phyloP scores from a whole-genome alignment of 495 filamentous ascomycete species.

The Penicillium malachiteum region DNA sequence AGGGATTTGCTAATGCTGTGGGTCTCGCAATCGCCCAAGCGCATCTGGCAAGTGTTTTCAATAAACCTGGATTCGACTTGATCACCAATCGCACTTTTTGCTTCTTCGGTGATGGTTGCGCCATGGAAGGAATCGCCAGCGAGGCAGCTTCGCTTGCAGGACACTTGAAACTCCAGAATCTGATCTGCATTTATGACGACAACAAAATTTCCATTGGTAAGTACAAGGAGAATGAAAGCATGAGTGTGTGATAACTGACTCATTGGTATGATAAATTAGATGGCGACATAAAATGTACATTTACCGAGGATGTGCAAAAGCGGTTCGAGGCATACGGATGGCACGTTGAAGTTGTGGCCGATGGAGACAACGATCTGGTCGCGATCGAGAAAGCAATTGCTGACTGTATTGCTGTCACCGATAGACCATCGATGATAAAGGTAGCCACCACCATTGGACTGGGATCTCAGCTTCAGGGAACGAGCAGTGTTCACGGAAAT shows the following conservation, averaged over 20 bases:
- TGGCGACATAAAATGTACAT: too few relatives aligned
- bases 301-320: conserved; percentile 44
- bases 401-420: conserved; percentile 23
- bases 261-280: too few relatives aligned
- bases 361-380: conserved; percentile 43
- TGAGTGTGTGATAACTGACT: too few relatives aligned
- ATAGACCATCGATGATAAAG: conserved; percentile 52
- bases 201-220: conserved; percentile 35
- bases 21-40: conserved; percentile 59
- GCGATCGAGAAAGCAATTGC: conserved; percentile 41
- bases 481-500: conserved; percentile 39
- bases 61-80: conserved; percentile 48
- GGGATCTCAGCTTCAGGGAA: conserved; percentile 35
- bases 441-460: conserved; percentile 47
- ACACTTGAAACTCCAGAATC: conserved; percentile 53
- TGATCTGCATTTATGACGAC: conserved; percentile 59
- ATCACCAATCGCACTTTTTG: conserved; percentile 54
- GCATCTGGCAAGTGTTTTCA: conserved; percentile 54
- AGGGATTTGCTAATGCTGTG: conserved; percentile 60
- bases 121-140: conserved; percentile 59
- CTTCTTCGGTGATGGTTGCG: conserved; percentile 59
- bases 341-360: conserved; percentile 46
- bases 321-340: conserved; percentile 52
- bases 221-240: too few relatives aligned
- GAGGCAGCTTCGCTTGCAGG: conserved; percentile 58